Evolutionary conservation across 2,329 filamentous ascomycete genomes (phyloP), one percentile per base, ranked within the genome.

Genomic region (Juglanconis sp.): DNA sequence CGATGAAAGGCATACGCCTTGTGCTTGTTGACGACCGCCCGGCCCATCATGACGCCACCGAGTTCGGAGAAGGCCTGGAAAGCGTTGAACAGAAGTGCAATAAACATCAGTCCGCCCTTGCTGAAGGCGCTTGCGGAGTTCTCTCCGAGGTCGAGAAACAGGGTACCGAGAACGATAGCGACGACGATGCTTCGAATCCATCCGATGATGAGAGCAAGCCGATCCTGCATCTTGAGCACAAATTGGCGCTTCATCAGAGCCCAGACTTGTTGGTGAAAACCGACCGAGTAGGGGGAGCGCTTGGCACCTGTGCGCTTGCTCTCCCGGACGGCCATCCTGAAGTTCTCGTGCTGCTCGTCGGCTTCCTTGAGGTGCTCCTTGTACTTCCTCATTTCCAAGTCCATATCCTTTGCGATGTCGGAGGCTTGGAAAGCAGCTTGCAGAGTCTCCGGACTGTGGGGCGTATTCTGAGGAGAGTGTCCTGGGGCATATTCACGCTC

Each of bases 41-140:
- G 82, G 1, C 88, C 90, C 15, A 87, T 76, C 89, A 95, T 94
- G 1, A 88, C 89, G 10, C 82, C 81, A 0, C 82, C 88, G 0
- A 96, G 75, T 72, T 96, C 91, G 0, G 88, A 85, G 69, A 95
- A 93, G 31, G 91, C 90, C 69, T 92, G 87, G 73, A 96, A 94
- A n/a, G 89, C 89, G 71, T 94, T 94, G 81, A 94, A 94, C 4
- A 96, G 76, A 1, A 96, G 82, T 30, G 89, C 79, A 57, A 92
- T 86, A 75, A 96, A 96, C 54, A 96, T 78, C 1, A 94, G 83
- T 77, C 91, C 91, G 64, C 91, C 91, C 71, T 91, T 87, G 66
- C 87, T 90, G 74, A 95, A 96, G 3, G 90, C 89, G 44, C 87
- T 90, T 36, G 85, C 84, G 1, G 84, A 86, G 0, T 81, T 86